Conservation (phyloP, 768 basidiomycete genomes). For the Phaeolepiota aurea region DNA sequence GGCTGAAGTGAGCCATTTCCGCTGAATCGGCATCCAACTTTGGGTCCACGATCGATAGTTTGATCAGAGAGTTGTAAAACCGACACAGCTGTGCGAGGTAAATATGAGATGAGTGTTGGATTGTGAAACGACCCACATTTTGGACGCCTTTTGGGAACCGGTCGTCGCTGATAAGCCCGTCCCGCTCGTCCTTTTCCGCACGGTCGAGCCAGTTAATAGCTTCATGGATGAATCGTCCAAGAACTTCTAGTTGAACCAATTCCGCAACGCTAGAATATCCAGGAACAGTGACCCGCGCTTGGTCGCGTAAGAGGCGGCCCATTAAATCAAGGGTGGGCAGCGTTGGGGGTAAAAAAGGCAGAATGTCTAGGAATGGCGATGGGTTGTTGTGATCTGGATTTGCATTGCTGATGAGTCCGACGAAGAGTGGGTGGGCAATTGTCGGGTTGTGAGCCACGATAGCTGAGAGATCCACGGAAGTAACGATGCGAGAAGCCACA, state of each 20-base stretch:
- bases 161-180: slow-evolving; percentile 65
- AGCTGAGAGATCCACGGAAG: slow-evolving; percentile 57
- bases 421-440: slow-evolving; percentile 60
- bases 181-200: slow-evolving; percentile 61
- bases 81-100: slow-evolving; percentile 51
- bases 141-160: slow-evolving; percentile 64
- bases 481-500: slow-evolving; percentile 43
- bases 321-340: slow-evolving; percentile 68
- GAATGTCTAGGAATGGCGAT: slow-evolving; percentile 51
- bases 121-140: slow-evolving; percentile 41
- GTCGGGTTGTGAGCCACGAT: slow-evolving; percentile 63
- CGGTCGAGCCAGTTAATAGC: slow-evolving; percentile 62
- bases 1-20: slow-evolving; percentile 72
- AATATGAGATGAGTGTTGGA: neutral
- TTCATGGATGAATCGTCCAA: slow-evolving; percentile 67
- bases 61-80: slow-evolving; percentile 67
- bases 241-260: slow-evolving; percentile 52
- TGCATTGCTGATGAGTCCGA: slow-evolving; percentile 42
- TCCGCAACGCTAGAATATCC: slow-evolving; percentile 53
- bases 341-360: slow-evolving; percentile 62
- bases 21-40: slow-evolving; percentile 58
- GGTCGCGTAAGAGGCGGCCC: slow-evolving; percentile 59
- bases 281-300: slow-evolving; percentile 35
- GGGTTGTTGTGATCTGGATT: slow-evolving; percentile 28
- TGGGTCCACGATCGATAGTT: slow-evolving; percentile 55